Conservation (phyloP, 2,329 filamentous ascomycete genomes). For the Pseudogymnoascus sp. region DNA sequence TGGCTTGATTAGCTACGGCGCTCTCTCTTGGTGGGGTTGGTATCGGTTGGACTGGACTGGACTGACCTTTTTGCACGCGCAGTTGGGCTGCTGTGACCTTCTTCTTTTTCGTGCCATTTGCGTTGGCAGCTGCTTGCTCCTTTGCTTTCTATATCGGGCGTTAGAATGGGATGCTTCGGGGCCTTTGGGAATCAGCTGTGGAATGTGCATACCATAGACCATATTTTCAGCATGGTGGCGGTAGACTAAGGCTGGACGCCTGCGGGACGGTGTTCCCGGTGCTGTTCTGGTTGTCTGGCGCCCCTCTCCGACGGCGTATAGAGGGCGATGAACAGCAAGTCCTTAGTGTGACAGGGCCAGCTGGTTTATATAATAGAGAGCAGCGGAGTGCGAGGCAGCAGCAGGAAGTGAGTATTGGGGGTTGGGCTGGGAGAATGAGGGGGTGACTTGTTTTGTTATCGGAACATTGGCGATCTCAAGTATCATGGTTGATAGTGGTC, state of each 20-base stretch:
- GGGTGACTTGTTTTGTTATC: constrained; percentile 7
- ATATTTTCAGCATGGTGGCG: constrained; percentile 92
- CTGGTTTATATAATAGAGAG: neutral
- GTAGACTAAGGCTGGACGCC: neutral
- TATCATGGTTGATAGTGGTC: constrained; percentile 3
- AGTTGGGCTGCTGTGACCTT: constrained; percentile 96
- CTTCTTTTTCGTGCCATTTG: constrained; percentile 85
- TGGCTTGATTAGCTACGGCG: neutral
- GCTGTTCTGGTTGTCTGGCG: neutral
- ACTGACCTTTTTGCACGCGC: constrained; percentile 85
- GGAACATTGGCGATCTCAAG: constrained; percentile 5
- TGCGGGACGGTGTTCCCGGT: neutral
- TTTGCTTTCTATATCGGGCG: constrained; percentile 69
- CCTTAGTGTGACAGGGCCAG: neutral
- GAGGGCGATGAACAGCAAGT: neutral
- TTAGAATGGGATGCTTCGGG: constrained; percentile 15
- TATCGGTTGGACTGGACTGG: constrained; percentile 2
- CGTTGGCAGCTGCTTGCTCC: constrained; percentile 89
- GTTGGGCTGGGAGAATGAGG: constrained; percentile 7
- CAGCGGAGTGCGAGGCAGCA: neutral
- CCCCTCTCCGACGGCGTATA: neutral
- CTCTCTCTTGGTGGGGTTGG: neutral
- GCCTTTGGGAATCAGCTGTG: constrained; percentile 10
- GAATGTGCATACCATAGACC: constrained; percentile 74
- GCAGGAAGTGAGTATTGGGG: neutral